Evolutionary conservation across 2,329 filamentous ascomycete genomes (phyloP).

Genomic region (Stylonectria norvegica): DNA sequence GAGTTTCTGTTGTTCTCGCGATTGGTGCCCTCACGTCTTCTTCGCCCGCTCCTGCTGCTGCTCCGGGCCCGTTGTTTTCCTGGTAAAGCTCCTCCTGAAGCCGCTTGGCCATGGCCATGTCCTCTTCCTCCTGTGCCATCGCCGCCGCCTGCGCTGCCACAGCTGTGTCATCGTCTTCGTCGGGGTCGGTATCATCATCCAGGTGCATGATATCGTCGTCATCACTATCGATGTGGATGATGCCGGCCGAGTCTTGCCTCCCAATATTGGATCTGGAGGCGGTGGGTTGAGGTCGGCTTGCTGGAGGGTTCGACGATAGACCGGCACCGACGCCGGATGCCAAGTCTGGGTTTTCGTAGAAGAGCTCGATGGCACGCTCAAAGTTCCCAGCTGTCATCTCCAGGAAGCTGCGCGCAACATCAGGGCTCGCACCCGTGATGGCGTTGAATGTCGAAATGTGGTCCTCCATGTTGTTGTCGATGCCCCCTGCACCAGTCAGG

Average conservation of each 20-base stretch:
- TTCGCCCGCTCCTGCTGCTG: slow-evolving; percentile 35
- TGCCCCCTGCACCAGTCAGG: too few species aligned
- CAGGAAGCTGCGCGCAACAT: slow-evolving; percentile 78
- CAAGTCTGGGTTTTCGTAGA: slow-evolving; percentile 81
- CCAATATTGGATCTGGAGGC: slow-evolving; percentile 27
- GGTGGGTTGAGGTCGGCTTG: slow-evolving; percentile 26
- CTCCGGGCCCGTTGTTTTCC: slow-evolving; percentile 37
- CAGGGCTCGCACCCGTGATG: slow-evolving; percentile 72
- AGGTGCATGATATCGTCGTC: slow-evolving; percentile 42
- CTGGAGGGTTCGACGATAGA: slow-evolving; percentile 21
- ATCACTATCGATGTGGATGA: slow-evolving; percentile 57
- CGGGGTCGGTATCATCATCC: slow-evolving; percentile 34
- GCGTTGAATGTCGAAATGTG: slow-evolving; percentile 73
- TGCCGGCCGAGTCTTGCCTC: slow-evolving; percentile 35
- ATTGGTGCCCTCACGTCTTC: slow-evolving; percentile 84
- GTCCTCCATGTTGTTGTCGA: slow-evolving; percentile 57
- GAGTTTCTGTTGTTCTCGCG: slow-evolving; percentile 83
- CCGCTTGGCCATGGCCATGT: slow-evolving; percentile 87
- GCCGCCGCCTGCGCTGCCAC: slow-evolving; percentile 38
- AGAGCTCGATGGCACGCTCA: slow-evolving; percentile 83
- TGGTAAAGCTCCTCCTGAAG: slow-evolving; percentile 90
- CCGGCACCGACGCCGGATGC: slow-evolving; percentile 36
- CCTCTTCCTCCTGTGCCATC: slow-evolving; percentile 70
- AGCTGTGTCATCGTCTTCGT: slow-evolving; percentile 40
- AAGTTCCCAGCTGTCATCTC: slow-evolving; percentile 80